Evolutionary conservation across 139 green algal genomes (phyloP).

Genomic region (Pseudopediastrum boryanum): DNA sequence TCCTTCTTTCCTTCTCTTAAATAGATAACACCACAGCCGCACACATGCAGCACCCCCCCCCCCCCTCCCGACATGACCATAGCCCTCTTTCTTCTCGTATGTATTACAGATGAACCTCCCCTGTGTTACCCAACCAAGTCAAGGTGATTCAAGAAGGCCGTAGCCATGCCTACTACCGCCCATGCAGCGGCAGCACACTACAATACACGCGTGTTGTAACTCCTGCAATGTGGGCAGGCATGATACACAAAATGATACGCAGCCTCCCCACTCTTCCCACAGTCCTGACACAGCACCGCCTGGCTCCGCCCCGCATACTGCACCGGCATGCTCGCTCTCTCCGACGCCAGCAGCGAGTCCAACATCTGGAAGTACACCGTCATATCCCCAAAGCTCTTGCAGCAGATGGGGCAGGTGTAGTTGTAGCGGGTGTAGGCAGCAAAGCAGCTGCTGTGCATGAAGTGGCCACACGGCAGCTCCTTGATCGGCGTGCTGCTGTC

Average conservation of each 20-base stretch:
- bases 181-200: too few species aligned
- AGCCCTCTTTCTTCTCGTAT: too few species aligned
- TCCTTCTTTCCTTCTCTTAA: too few species aligned
- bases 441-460: constrained; percentile 97
- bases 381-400: constrained; percentile 96
- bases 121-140: too few species aligned
- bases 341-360: constrained; percentile 83
- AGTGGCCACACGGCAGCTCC: constrained; percentile 95
- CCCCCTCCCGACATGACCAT: too few species aligned
- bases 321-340: constrained; percentile 65
- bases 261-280: constrained; percentile 63
- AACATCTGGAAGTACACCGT: constrained; percentile 97
- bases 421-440: constrained; percentile 85
- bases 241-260: constrained; percentile 98
- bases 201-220: constrained; percentile 93
- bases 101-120: too few species aligned
- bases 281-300: constrained; percentile 95
- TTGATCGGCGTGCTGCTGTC: constrained; percentile 84
- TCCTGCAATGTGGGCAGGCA: constrained; percentile 83
- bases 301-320: constrained; percentile 76
- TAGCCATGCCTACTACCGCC: too few species aligned
- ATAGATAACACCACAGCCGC: too few species aligned
- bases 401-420: constrained; percentile 96
- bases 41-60: too few species aligned
- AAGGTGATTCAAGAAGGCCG: too few species aligned